These are phyloP conservation scores for Juglanconis juglandina DNA, from an alignment of 2,329 filamentous ascomycete species.

Conservation along the genomic window DNA sequence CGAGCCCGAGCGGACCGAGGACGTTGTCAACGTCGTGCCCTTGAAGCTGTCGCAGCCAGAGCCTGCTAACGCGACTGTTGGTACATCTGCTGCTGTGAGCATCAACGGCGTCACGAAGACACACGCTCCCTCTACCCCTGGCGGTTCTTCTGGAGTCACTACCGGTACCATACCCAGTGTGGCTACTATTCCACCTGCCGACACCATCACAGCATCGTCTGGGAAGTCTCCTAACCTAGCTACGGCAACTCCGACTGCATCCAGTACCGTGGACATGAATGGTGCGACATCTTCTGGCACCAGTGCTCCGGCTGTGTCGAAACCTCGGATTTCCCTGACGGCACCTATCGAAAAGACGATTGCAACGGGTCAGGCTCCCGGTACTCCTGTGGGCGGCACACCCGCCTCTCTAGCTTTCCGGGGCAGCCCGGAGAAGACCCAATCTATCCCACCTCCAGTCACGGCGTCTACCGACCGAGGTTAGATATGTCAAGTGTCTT, in stretches of 20 bases:
- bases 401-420: conserved; percentile 54
- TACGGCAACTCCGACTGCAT: neutral
- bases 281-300: neutral
- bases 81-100: neutral
- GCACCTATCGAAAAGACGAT: conserved; percentile 13
- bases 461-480: conserved; percentile 7
- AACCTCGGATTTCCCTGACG: neutral
- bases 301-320: neutral
- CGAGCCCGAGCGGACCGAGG: conserved; percentile 14
- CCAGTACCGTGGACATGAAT: neutral
- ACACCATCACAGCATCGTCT: neutral
- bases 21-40: conserved; percentile 16
- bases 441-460: conserved; percentile 24
- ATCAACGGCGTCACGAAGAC: neutral
- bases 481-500: neutral
- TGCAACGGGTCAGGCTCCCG: conserved; percentile 22
- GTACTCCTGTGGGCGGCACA: conserved; percentile 24
- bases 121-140: neutral
- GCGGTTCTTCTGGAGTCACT: neutral
- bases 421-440: conserved; percentile 58
- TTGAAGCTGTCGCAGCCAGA: conserved; percentile 5
- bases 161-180: neutral
- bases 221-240: neutral
- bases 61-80: neutral
- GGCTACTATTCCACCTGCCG: neutral